These are phyloP conservation scores for Pseudevernia furfuracea DNA, from an alignment of 495 filamentous ascomycete species.

Conservation along the genomic window DNA sequence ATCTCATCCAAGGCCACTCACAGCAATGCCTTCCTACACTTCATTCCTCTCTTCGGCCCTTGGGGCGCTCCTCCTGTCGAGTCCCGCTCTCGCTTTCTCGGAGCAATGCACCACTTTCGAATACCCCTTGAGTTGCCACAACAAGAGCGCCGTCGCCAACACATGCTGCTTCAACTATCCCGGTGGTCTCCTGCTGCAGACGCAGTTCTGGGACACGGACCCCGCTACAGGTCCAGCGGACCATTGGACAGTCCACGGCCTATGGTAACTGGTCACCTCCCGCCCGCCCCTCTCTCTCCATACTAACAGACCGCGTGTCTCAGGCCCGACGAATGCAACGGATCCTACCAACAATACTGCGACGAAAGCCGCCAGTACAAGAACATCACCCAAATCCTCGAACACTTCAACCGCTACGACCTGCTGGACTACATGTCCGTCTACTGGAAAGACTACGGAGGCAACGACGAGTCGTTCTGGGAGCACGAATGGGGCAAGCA, in stretches of 20 bases:
- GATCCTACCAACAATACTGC: constrained; percentile 66
- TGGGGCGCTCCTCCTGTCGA: background rate
- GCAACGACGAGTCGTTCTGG: constrained; percentile 64
- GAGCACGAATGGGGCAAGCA: constrained; percentile 85
- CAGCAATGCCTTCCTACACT: constrained; percentile 1
- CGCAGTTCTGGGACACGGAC: constrained; percentile 80
- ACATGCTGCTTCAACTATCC: constrained; percentile 17
- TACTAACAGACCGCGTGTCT: background rate
- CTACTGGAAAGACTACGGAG: constrained; percentile 64
- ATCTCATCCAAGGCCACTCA: background rate
- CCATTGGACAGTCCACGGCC: constrained; percentile 77
- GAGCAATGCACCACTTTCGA: constrained; percentile 5
- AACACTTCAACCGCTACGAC: constrained; percentile 49
- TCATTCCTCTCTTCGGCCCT: background rate
- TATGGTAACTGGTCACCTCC: constrained; percentile 45
- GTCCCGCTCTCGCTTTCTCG: background rate
- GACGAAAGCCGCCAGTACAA: constrained; percentile 56
- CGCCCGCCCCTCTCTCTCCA: background rate
- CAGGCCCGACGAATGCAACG: constrained; percentile 76
- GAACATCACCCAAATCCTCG: constrained; percentile 60
- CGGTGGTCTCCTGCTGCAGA: constrained; percentile 36
- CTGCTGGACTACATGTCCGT: constrained; percentile 65
- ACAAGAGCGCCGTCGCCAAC: constrained; percentile 1
- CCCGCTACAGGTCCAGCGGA: constrained; percentile 62
- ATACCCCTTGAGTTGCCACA: constrained; percentile 5